Conservation (phyloP, 345 rosid species). For the Populus ilicifolia region DNA sequence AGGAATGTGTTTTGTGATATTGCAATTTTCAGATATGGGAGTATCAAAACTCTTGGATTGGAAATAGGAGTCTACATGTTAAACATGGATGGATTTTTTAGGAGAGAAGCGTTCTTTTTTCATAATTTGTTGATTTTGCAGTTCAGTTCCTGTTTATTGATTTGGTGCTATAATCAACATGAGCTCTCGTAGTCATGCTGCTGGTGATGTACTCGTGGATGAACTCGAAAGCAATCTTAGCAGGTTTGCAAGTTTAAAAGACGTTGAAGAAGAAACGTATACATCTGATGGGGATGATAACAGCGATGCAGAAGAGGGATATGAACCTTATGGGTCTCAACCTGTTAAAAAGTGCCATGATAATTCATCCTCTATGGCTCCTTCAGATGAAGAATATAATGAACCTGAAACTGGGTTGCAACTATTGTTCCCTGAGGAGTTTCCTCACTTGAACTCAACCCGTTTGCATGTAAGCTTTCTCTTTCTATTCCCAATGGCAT, state of each 20-base stretch:
- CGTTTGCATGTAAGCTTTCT: conserved; percentile 39
- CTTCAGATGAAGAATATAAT: conserved; percentile 36
- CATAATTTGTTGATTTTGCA: neutral
- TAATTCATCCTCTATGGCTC: conserved; percentile 20
- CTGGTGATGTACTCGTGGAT: conserved; percentile 28
- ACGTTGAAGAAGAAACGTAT: conserved; percentile 19
- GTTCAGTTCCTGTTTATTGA: neutral
- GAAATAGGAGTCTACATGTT: no score
- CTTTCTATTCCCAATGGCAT: neutral
- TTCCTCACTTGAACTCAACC: conserved; percentile 1
- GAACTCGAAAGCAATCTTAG: conserved; percentile 29
- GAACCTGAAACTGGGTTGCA: conserved; percentile 32
- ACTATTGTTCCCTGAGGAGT: conserved; percentile 34
- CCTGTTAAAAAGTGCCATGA: conserved; percentile 20
- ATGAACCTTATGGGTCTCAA: conserved; percentile 12
- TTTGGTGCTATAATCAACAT: conserved; percentile 18
- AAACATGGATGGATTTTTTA: no score
- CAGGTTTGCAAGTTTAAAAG: conserved; percentile 21
- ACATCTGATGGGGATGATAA: conserved; percentile 36
- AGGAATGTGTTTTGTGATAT: no score
- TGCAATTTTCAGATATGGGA: no score
- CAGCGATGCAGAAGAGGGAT: conserved; percentile 32
- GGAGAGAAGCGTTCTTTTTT: neutral
- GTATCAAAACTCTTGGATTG: no score
- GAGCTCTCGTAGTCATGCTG: conserved; percentile 18